phyloP scores from a whole-genome alignment of 1,284 basidiomycete genomes.

The Cryptococcus wingfieldii region DNA sequence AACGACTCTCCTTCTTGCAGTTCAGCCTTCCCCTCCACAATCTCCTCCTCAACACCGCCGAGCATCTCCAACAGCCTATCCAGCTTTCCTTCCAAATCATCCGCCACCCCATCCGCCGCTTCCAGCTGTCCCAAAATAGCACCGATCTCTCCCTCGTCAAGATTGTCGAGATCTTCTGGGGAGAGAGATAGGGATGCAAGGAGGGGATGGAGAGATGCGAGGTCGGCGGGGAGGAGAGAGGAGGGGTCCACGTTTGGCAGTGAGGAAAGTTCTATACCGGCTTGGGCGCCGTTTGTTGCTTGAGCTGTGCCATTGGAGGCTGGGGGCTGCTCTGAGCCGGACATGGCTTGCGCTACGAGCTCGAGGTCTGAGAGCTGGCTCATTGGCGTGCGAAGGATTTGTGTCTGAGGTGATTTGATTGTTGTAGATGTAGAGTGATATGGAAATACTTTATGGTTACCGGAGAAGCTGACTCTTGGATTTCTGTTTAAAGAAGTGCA shows the following conservation, averaged over 20 bases:
- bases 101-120: conserved; percentile 44
- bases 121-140: conserved; percentile 44
- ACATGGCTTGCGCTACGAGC: conserved; percentile 44
- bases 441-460: no score
- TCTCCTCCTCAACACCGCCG: conserved; percentile 32
- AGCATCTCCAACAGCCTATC: conserved; percentile 40
- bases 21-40: conserved; percentile 14
- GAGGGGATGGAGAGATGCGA: conserved; percentile 24
- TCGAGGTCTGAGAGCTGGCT: conserved; percentile 43
- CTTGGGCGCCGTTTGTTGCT: not conserved
- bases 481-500: no score
- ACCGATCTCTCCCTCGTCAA: conserved; percentile 23
- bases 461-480: no score
- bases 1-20: conserved; percentile 4
- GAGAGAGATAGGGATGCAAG: conserved; percentile 22
- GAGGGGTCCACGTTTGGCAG: conserved; percentile 23
- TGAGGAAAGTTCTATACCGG: not conserved
- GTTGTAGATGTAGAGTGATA: no score
- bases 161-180: conserved; percentile 3
- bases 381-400: conserved; percentile 10
- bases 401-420: no score
- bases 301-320: not conserved
- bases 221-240: conserved; percentile 19
- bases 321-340: conserved; percentile 12
- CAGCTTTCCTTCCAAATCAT: conserved; percentile 44